Percentiles rank a stretch among this genome's conserved stretches.
phyloP scores from a whole-genome alignment of 2,329 filamentous ascomycete genomes.

The Pseudopithomyces chartarum region DNA sequence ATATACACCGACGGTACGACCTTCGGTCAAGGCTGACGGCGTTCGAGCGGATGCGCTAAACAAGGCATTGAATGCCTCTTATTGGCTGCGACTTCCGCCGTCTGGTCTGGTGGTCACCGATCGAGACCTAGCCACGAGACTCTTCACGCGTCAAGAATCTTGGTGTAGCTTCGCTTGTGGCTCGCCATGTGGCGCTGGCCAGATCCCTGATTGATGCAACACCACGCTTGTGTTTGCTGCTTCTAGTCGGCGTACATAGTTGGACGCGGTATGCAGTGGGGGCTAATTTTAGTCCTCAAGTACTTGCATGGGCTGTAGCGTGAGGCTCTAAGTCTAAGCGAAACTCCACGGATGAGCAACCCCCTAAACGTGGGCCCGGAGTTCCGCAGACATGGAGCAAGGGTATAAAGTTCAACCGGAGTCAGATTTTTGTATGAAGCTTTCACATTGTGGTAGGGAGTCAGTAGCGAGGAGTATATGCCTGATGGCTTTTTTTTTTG shows the following conservation, averaged over 20 bases:
- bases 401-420: not conserved
- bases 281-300: not conserved
- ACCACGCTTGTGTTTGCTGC: not conserved
- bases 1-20: slow-evolving; percentile 1
- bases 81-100: not conserved
- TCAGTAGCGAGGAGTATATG: too few relatives aligned
- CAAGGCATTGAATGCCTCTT: not conserved
- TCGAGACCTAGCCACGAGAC: slow-evolving; percentile 2
- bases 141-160: not conserved
- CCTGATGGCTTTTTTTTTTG: too few relatives aligned
- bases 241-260: not conserved
- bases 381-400: not conserved
- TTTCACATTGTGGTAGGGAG: too few relatives aligned
- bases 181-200: not conserved
- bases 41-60: not conserved
- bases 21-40: slow-evolving; percentile 3
- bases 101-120: slow-evolving; percentile 2
- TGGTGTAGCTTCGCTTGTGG: not conserved
- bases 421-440: not conserved
- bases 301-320: not conserved
- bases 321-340: too few relatives aligned
- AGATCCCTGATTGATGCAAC: not conserved
- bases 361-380: not conserved
- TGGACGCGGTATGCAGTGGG: not conserved
- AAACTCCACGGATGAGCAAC: too few relatives aligned